phyloP scores from a whole-genome alignment of 2,329 filamentous ascomycete species.

The Penicillium sp. region DNA sequence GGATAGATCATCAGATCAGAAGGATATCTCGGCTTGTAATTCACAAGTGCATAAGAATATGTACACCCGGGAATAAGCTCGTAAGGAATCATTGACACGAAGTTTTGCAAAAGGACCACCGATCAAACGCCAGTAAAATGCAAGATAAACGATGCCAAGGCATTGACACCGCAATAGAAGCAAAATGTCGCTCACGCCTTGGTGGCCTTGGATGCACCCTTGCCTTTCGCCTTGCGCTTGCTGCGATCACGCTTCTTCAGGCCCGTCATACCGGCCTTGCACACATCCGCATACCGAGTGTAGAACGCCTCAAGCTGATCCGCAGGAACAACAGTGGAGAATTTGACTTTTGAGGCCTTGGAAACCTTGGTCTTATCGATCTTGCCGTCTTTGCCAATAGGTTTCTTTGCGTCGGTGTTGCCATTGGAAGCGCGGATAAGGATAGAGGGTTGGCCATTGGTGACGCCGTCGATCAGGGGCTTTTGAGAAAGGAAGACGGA shows the following conservation, averaged over 20 bases:
- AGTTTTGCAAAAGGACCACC: conserved; percentile 7
- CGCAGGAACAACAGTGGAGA: conserved; percentile 79
- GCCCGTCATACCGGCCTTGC: conserved; percentile 81
- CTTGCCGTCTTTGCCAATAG: conserved; percentile 42
- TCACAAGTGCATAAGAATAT: conserved; percentile 13
- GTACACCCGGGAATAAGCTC: conserved; percentile 17
- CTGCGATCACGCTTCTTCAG: conserved; percentile 91
- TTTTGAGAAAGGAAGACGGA: conserved; percentile 48
- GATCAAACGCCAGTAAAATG: conserved; percentile 27
- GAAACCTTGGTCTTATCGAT: conserved; percentile 41
- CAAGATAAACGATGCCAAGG: conserved; percentile 8
- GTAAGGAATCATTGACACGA: conserved; percentile 6
- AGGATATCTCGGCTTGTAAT: not conserved
- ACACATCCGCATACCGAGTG: conserved; percentile 79
- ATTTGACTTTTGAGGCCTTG: conserved; percentile 64
- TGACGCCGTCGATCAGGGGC: conserved; percentile 42
- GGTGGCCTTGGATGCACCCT: conserved; percentile 30
- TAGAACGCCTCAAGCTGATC: conserved; percentile 79
- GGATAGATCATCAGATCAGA: conserved; percentile 1
- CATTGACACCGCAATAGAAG: not conserved
- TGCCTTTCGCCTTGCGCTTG: conserved; percentile 61
- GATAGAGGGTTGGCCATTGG: conserved; percentile 68
- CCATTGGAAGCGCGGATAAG: conserved; percentile 84
- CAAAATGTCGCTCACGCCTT: conserved; percentile 21
- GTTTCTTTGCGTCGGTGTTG: conserved; percentile 53